Base-by-base conservation (phyloP, 768 basidiomycete species). In the Ephemerocybe angulata region DNA sequence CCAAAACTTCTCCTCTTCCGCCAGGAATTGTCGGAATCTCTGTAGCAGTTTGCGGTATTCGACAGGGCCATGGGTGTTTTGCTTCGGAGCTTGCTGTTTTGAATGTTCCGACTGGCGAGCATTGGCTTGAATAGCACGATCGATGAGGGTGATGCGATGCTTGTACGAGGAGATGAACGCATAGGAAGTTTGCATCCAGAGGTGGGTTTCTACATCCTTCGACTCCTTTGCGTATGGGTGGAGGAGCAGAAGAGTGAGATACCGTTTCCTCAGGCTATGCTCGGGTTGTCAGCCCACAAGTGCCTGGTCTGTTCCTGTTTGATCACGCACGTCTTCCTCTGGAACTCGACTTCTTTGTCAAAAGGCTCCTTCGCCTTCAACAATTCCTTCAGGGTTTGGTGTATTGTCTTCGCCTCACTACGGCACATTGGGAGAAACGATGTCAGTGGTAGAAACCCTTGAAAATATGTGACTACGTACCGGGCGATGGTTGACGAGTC, bases 121-220 rank as follows among this genome's bases (percentile, higher is more conserved):
- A 59, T 69, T 70, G 54, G 65, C 65, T 59, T 79, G 78, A 33
- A 80, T 68, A 15, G 72, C 69, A 37, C 77, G 82, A 72, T 93
- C 90, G 52, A 92, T 78, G 0, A 75, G 68, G 38, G 83, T 70
- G 63, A 95, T 82, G 44, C 78, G 83, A 58, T 87, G 80, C 68
- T 94, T 93, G 77, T 92, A 95, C 22, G 80, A 76, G 15, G 87
- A 74, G 59, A 96, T 96, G 71, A 93, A 83, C 35, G 82, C 78
- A 70, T 96, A 90, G 33, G 90, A 89, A 0, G 93, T 95, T 65
- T 92, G 88, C 84, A 93, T 90, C 93, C 93, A 96, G 8, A 96
- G 79, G 59, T 88, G 85, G 28, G 81, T 88, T 65, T 93, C 89
- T 38, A 82, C 83, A 72, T 91, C 88, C 65, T 86, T 85, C 46